Evolutionary conservation across 257 asterid species (phyloP).

Genomic region (Ophiorrhiza pumila): DNA sequence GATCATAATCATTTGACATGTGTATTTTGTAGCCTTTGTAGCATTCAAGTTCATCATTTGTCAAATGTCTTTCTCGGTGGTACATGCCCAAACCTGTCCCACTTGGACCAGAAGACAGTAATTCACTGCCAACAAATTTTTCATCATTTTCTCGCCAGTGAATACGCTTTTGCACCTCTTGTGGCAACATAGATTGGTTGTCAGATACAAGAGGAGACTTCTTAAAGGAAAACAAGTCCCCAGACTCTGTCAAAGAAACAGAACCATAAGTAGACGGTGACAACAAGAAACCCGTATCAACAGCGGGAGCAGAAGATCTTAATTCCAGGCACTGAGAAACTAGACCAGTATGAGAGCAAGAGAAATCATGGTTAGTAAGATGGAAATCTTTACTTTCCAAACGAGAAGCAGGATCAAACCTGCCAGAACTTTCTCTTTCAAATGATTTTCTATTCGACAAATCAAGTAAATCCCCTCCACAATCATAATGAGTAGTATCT

Average conservation of each 20-base stretch:
- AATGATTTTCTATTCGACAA: conserved; percentile 26
- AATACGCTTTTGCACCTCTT: conserved; percentile 24
- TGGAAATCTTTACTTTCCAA: neutral
- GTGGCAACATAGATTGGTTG: conserved; percentile 17
- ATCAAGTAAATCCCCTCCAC: conserved; percentile 27
- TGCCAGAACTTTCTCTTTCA: conserved; percentile 4
- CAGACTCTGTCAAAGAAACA: conserved; percentile 13
- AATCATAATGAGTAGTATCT: conserved; percentile 25
- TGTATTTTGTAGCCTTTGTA: conserved; percentile 11
- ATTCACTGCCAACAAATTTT: conserved; percentile 20
- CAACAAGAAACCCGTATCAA: conserved; percentile 25
- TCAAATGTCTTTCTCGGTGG: conserved; percentile 29
- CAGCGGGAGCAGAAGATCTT: conserved; percentile 31
- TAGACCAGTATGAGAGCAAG: conserved; percentile 13
- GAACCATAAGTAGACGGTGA: conserved; percentile 21
- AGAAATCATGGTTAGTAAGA: neutral
- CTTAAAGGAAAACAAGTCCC: conserved; percentile 4
- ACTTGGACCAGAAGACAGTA: conserved; percentile 21
- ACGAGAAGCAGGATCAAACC: neutral
- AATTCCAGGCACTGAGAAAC: conserved; percentile 23
- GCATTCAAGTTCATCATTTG: conserved; percentile 21
- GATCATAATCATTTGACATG: conserved; percentile 18
- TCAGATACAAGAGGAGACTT: conserved; percentile 24
- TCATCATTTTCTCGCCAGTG: conserved; percentile 26
- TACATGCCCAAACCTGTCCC: conserved; percentile 5